phyloP scores from a whole-genome alignment of 2,329 filamentous ascomycete genomes.

The Nemania bipapillata region DNA sequence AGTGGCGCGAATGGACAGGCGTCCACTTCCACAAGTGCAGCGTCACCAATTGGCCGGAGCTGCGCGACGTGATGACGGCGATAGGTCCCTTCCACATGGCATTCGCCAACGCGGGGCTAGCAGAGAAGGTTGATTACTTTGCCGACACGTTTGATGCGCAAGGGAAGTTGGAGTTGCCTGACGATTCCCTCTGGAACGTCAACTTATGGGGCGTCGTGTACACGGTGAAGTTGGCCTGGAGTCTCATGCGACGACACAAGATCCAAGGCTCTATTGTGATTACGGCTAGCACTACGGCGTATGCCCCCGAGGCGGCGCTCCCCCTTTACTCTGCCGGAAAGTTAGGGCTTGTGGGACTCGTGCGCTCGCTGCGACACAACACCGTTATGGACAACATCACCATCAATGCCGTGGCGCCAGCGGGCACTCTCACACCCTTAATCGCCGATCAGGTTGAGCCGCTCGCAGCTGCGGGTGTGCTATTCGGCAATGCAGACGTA shows the following conservation, averaged over 20 bases:
- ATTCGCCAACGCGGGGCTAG: conserved; percentile 52
- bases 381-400: conserved; percentile 48
- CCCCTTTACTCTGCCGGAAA: conserved; percentile 48
- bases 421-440: conserved; percentile 51
- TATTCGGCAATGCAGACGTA: conserved; percentile 50
- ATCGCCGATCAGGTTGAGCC: conserved; percentile 45
- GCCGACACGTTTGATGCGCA: conserved; percentile 47
- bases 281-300: conserved; percentile 53
- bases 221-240: conserved; percentile 51
- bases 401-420: conserved; percentile 55
- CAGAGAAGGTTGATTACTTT: conserved; percentile 50
- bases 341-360: conserved; percentile 46
- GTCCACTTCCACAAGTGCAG: conserved; percentile 44
- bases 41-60: conserved; percentile 45
- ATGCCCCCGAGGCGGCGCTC: conserved; percentile 52
- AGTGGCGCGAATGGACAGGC: background rate
- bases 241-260: conserved; percentile 43
- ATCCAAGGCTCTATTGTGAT: conserved; percentile 54
- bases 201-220: conserved; percentile 51
- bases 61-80: conserved; percentile 41
- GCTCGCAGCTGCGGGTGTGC: conserved; percentile 48
- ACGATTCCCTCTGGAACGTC: conserved; percentile 51
- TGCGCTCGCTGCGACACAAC: conserved; percentile 50
- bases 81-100: conserved; percentile 47
- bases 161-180: conserved; percentile 45